phyloP scores from a whole-genome alignment of 352 stramenopile species.

The Phytophthora syringae region DNA sequence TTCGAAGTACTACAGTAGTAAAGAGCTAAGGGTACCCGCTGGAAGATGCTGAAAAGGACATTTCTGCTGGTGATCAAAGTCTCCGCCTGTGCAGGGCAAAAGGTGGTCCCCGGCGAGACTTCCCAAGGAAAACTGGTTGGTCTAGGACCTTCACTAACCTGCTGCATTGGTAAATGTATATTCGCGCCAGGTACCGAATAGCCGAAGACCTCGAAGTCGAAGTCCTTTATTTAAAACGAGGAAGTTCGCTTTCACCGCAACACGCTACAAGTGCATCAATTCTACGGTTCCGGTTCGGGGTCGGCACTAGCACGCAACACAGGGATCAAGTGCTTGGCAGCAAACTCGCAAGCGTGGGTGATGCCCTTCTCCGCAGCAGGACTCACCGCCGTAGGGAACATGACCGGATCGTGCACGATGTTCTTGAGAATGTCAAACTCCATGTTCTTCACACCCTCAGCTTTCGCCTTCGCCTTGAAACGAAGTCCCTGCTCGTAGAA shows the following conservation, averaged over 20 bases:
- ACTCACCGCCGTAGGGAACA: conserved; percentile 34
- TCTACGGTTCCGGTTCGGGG: not conserved
- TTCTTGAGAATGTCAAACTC: conserved; percentile 46
- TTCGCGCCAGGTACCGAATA: too few species aligned
- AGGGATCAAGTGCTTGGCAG: conserved; percentile 22
- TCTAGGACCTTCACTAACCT: too few species aligned
- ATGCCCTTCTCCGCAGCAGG: conserved; percentile 34
- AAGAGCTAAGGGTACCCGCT: too few species aligned
- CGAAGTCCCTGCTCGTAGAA: conserved; percentile 39
- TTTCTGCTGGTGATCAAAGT: too few species aligned
- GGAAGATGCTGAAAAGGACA: too few species aligned
- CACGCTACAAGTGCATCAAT: not conserved
- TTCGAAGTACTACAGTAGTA: too few species aligned
- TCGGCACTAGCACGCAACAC: conserved; percentile 15
- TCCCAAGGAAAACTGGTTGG: too few species aligned
- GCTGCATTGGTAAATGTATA: too few species aligned
- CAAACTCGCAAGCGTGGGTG: conserved; percentile 28
- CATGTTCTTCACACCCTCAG: conserved; percentile 39
- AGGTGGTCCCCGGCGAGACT: too few species aligned
- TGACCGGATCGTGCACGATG: conserved; percentile 36
- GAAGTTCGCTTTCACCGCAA: not conserved
- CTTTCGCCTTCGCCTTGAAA: conserved; percentile 33
- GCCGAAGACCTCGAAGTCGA: too few species aligned
- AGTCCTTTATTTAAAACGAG: too few species aligned
- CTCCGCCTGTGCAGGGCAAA: too few species aligned